phyloP scores from a whole-genome alignment of 1,284 basidiomycete species.

The Microbotryomycetes sp. region DNA sequence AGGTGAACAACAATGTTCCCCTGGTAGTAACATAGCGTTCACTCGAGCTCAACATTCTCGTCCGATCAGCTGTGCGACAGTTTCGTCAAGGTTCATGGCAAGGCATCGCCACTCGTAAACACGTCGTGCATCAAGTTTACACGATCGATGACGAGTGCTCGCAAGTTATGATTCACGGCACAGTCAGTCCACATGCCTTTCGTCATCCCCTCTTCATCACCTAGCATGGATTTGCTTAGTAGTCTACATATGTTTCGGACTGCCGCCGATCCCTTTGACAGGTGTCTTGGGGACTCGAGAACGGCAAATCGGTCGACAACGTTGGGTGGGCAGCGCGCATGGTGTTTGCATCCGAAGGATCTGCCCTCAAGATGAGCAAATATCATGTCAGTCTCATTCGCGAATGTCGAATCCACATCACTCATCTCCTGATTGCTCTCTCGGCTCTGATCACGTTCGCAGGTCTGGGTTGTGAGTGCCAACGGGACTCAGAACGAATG shows the following conservation, averaged over 20 bases:
- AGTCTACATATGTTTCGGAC: not conserved
- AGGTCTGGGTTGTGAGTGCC: conserved; percentile 21
- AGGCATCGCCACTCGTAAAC: conserved; percentile 12
- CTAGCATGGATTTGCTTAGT: not conserved
- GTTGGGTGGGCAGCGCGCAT: conserved; percentile 23
- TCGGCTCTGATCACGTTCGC: not conserved
- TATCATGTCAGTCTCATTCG: conserved; percentile 15
- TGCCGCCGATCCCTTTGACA: not conserved
- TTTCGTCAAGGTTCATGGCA: conserved; percentile 23
- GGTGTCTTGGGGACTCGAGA: conserved; percentile 26
- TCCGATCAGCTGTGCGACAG: conserved; percentile 14
- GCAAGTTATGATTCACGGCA: conserved; percentile 24
- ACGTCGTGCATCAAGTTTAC: conserved; percentile 8
- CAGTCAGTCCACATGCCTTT: conserved; percentile 1
- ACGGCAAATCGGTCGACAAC: conserved; percentile 17
- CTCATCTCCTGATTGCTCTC: not conserved
- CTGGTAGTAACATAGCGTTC: not conserved
- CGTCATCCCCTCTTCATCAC: not conserved
- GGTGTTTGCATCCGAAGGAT: conserved; percentile 5
- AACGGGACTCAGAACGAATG: not conserved
- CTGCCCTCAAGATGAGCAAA: conserved; percentile 12
- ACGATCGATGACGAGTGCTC: not conserved
- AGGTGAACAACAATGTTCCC: not conserved
- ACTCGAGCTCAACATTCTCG: not conserved
- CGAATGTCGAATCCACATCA: not conserved